These are phyloP conservation scores for Persicaria tinctoria DNA, from an alignment of 148 eudicot species.

Conservation along the genomic window DNA sequence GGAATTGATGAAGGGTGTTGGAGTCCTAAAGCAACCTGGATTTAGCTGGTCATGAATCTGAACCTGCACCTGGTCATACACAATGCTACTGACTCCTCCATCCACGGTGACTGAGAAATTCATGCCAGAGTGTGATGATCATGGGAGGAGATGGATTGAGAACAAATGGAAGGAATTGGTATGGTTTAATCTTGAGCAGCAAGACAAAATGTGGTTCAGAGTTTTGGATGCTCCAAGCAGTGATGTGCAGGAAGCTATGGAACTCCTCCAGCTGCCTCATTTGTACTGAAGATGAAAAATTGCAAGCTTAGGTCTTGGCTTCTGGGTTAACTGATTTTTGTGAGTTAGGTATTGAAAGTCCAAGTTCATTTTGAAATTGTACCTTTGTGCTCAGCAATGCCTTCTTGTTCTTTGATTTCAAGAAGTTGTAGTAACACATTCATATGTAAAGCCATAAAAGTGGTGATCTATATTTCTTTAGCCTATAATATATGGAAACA, in stretches of 20 bases:
- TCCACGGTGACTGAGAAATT: too few relatives aligned
- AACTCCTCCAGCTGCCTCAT: neutral
- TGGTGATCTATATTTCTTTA: neutral
- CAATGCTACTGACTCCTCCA: too few relatives aligned
- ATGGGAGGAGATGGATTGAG: too few relatives aligned
- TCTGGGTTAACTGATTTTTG: too few relatives aligned
- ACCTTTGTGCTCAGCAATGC: neutral
- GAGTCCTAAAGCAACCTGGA: conserved; percentile 63
- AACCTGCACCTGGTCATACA: too few relatives aligned
- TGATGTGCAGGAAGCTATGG: neutral
- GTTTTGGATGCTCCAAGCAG: neutral
- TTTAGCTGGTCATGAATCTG: conserved; percentile 39
- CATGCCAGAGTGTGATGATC: too few relatives aligned
- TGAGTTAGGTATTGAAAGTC: neutral
- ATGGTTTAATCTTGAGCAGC: too few relatives aligned
- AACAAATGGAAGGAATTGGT: too few relatives aligned
- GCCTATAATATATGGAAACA: neutral
- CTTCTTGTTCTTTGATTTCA: neutral
- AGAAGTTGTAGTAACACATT: neutral
- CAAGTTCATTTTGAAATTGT: neutral
- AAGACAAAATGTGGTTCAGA: too few relatives aligned
- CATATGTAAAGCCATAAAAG: neutral
- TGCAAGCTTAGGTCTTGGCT: neutral
- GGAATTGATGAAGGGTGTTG: conserved; percentile 49
- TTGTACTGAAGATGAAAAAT: neutral